Evolutionary conservation across 371 early-diverging fungal genomes (phyloP), one percentile per base, ranked within the genome.

Genomic region (Mucor racemosus): DNA sequence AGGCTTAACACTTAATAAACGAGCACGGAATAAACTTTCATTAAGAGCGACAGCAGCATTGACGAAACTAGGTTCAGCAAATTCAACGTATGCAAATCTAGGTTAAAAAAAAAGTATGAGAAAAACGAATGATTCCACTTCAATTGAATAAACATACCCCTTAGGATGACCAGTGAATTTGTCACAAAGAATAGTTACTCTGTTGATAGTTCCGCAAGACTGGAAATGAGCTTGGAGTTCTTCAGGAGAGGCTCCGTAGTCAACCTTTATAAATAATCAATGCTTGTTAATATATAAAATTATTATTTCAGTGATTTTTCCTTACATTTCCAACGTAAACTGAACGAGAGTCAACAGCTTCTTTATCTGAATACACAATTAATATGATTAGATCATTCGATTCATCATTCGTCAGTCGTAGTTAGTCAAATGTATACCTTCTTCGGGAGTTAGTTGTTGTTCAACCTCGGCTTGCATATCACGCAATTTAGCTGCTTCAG

Each of bases 101-200:
- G 15, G 2, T 2, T 8, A 1, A 26, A 26, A 26, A 26, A 26
- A 26, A 26, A 26, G 26, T 46, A 11, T 38, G 11, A 38, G 38
- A 38, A 38, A 9, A 38, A 38, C 38, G 11, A 11, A 11, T 38
- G 38, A 50, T 11, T 48, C 19, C 11, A 50, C 3, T 21, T 26
- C 26, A 21, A 21, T 21, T 8, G 11, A 39, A 5, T 19, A 8
- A 15, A 58, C 58, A 61, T 85, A 92, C 77, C 99, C 99, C 75
- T 98, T 98, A 50, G 99, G 99, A 72, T 95, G 95, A 6, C 97
- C 97, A 14, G 95, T 96, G 74, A 82, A 94, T 78, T 96, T 96
- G 79, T 99, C 95, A 73, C 94, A 94, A 39, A 95, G 77, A 72
- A 98, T 98, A 13, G 98, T 98, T 14, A 98, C 94, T 42, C 99